Evolutionary conservation across 306 rosid species (phyloP).

Genomic region (Begonia fuchsioides): DNA sequence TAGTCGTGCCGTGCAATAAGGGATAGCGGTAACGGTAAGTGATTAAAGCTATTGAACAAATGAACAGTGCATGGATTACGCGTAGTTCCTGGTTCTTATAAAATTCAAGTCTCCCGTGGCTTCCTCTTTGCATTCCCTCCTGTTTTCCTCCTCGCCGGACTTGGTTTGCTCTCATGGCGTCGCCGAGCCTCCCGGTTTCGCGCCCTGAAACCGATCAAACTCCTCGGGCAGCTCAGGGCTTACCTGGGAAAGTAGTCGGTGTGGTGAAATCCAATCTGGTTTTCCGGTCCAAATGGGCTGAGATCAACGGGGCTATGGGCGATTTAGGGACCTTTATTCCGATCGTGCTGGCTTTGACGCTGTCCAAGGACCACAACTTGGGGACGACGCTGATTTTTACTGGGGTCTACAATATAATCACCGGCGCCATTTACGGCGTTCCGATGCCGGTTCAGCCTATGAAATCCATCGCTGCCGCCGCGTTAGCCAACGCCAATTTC

Average conservation of each 20-base stretch:
- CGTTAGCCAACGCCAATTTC: conserved; percentile 37
- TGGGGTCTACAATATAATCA: conserved; percentile 45
- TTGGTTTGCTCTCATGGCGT: conserved; percentile 1
- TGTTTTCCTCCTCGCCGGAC: neutral
- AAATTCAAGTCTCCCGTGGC: too few species aligned
- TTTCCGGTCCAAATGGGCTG: conserved; percentile 47
- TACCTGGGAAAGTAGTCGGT: neutral
- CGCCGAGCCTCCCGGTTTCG: neutral
- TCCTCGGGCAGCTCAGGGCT: too few species aligned
- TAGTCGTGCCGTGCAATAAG: too few species aligned
- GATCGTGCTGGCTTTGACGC: conserved; percentile 46
- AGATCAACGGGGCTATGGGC: conserved; percentile 73
- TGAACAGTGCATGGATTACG: too few species aligned
- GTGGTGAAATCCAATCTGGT: conserved; percentile 20
- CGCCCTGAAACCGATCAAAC: conserved; percentile 4
- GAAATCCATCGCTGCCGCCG: conserved; percentile 62
- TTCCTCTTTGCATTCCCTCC: neutral
- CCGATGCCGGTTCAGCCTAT: conserved; percentile 90
- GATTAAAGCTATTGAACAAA: too few species aligned
- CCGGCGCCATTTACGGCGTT: conserved; percentile 62
- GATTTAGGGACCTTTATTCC: conserved; percentile 77
- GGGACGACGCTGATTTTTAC: conserved; percentile 76
- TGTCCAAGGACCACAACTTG: conserved; percentile 39
- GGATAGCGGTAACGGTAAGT: too few species aligned
- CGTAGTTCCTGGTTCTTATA: too few species aligned